These are phyloP conservation scores for Stagonosporopsis vannaccii DNA, from an alignment of 2,329 filamentous ascomycete species.

Conservation along the genomic window DNA sequence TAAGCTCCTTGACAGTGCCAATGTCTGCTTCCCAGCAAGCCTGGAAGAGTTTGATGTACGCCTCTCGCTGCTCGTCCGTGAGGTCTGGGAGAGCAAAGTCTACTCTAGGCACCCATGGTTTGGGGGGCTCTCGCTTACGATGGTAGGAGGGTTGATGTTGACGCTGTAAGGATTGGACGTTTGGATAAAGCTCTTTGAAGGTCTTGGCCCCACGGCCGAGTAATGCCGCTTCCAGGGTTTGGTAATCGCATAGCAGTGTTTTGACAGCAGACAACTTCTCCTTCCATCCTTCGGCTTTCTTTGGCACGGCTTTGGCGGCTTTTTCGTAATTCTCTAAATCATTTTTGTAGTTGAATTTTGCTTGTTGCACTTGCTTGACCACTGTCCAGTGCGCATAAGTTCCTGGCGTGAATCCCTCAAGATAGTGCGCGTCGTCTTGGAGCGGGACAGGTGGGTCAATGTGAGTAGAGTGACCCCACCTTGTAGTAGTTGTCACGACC, in stretches of 20 bases:
- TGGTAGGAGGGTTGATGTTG: not conserved
- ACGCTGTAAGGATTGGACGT: constrained; percentile 10
- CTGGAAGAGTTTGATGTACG: constrained; percentile 74
- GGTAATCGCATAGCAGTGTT: constrained; percentile 60
- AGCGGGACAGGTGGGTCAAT: constrained; percentile 30
- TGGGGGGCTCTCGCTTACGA: constrained; percentile 17
- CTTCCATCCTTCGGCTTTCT: constrained; percentile 35
- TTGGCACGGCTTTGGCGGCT: constrained; percentile 24
- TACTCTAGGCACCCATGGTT: constrained; percentile 23
- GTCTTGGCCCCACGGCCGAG: constrained; percentile 69
- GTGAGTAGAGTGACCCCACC: not conserved
- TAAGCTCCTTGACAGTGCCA: constrained; percentile 69
- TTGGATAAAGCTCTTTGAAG: constrained; percentile 69
- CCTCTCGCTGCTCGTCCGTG: constrained; percentile 62
- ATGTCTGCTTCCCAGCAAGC: constrained; percentile 76
- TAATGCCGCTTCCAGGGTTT: constrained; percentile 63
- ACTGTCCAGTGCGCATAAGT: constrained; percentile 67
- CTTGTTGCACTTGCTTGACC: constrained; percentile 53
- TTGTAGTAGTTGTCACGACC: not conserved
- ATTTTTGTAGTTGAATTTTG: constrained; percentile 48
- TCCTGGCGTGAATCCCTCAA: constrained; percentile 58
- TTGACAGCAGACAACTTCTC: constrained; percentile 66
- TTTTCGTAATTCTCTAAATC: constrained; percentile 42
- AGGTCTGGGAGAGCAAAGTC: constrained; percentile 59
- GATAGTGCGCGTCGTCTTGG: constrained; percentile 58